Conservation (phyloP, 805 yeast genomes). For the Huiozyma sinensis region DNA sequence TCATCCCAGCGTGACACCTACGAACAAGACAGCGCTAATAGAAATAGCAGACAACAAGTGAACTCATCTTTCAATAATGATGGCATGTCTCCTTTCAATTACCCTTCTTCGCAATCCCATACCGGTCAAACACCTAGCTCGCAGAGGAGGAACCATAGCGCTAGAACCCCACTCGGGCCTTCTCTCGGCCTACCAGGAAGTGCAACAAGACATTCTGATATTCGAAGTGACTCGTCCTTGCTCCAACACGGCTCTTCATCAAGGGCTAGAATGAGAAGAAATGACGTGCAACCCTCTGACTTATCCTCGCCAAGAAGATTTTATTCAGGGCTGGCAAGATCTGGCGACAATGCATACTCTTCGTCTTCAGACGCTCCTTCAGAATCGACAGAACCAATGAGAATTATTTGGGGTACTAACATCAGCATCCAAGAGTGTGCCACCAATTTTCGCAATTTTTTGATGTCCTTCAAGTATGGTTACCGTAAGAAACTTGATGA, state of each 20-base stretch:
- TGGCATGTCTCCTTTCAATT: slow-evolving; percentile 37
- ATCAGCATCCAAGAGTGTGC: slow-evolving; percentile 85
- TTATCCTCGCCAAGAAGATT: slow-evolving; percentile 65
- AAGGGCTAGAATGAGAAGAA: slow-evolving; percentile 51
- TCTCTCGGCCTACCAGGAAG: slow-evolving; percentile 10
- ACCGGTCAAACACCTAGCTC: neutral
- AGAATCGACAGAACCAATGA: slow-evolving; percentile 57
- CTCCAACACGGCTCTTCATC: slow-evolving; percentile 31
- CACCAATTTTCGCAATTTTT: slow-evolving; percentile 66
- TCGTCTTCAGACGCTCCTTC: slow-evolving; percentile 24
- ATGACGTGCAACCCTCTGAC: slow-evolving; percentile 68
- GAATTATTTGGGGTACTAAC: slow-evolving; percentile 98
- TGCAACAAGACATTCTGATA: slow-evolving; percentile 28
- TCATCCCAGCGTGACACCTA: slow-evolving; percentile 25
- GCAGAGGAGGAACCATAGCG: neutral
- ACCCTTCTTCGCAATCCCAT: slow-evolving; percentile 28
- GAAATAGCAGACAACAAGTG: slow-evolving; percentile 8
- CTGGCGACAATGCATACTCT: slow-evolving; percentile 6
- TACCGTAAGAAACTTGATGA: slow-evolving; percentile 46
- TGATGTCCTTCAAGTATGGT: slow-evolving; percentile 72
- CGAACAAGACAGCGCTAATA: slow-evolving; percentile 13
- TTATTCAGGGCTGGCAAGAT: slow-evolving; percentile 17
- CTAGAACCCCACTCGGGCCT: slow-evolving; percentile 7
- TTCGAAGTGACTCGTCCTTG: slow-evolving; percentile 35
- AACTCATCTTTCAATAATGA: slow-evolving; percentile 7